A percentile compares a stretch with the other conserved stretches of the same genome.
These are phyloP conservation scores for Trichoderma cornu-damae DNA, from an alignment of 2,329 filamentous ascomycete species.

Conservation along the genomic window DNA sequence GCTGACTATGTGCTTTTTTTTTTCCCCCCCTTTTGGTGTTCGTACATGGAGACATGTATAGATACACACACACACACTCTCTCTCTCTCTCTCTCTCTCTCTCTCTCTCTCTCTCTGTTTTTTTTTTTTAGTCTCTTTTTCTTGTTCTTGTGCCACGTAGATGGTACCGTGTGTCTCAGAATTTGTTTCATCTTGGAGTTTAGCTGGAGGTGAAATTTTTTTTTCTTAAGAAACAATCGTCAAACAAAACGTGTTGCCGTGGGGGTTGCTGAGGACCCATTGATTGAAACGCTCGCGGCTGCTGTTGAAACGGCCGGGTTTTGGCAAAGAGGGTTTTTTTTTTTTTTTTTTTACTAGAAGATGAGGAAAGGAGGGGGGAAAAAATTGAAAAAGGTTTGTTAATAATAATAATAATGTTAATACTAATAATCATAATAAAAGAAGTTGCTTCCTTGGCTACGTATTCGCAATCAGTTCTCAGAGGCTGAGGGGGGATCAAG, in stretches of 20 bases:
- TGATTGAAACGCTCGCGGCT: conserved; percentile 12
- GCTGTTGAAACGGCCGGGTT: conserved; percentile 7
- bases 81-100: too few species aligned
- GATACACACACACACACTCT: too few species aligned
- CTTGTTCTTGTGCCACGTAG: background rate
- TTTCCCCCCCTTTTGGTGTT: too few species aligned
- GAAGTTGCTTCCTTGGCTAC: too few species aligned
- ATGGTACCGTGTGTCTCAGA: background rate
- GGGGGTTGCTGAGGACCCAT: background rate
- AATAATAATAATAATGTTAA: too few species aligned
- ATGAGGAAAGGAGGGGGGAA: background rate
- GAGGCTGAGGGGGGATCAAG: too few species aligned
- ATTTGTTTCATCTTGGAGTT: conserved; percentile 3
- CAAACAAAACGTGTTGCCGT: background rate
- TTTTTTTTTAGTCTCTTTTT: background rate
- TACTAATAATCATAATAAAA: too few species aligned
- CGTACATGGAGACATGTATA: too few species aligned
- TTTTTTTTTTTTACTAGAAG: background rate
- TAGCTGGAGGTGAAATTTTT: background rate
- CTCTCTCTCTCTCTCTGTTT: too few species aligned
- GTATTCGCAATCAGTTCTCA: too few species aligned
- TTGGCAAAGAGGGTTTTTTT: background rate
- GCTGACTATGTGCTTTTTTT: too few species aligned
- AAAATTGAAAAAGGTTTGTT: too few species aligned
- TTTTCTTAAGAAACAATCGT: conserved; percentile 17